Evolutionary conservation across 225 moss, liverwort and hornwort species (phyloP).

Genomic region (Physcomitrellopsis africana): DNA sequence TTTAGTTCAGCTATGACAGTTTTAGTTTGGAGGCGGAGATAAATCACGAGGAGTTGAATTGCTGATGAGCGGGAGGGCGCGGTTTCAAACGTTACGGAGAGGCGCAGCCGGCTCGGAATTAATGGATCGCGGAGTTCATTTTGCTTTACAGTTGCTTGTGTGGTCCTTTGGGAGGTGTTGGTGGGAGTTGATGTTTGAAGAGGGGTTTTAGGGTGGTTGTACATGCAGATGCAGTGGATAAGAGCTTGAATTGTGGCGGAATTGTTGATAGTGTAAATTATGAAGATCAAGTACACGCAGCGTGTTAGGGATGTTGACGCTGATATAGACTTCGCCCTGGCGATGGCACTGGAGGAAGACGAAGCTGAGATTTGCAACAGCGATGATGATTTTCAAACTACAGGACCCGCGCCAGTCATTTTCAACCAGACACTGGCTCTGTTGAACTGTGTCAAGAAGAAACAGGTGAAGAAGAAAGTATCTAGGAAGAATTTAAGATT

Average conservation of each 20-base stretch:
- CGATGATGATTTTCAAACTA: conserved; percentile 57
- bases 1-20: background rate
- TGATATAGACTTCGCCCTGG: conserved; percentile 56
- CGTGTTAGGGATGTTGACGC: conserved; percentile 23
- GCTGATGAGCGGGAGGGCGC: background rate
- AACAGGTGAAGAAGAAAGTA: conserved; percentile 27
- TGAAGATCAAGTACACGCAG: conserved; percentile 64
- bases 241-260: conserved; percentile 2
- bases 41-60: background rate
- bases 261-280: conserved; percentile 15
- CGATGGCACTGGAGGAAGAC: conserved; percentile 49
- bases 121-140: too few relatives aligned
- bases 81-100: background rate
- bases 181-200: conserved; percentile 10
- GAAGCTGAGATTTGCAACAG: conserved; percentile 36
- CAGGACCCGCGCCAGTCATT: conserved; percentile 33
- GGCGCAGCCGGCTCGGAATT: background rate
- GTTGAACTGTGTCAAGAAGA: conserved; percentile 41
- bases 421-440: conserved; percentile 46
- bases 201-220: background rate
- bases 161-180: background rate
- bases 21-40: background rate
- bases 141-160: background rate
- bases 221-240: background rate
- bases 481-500: conserved; percentile 38